Evolutionary conservation across 306 rosid species (phyloP).

Genomic region (Lupinus albus): DNA sequence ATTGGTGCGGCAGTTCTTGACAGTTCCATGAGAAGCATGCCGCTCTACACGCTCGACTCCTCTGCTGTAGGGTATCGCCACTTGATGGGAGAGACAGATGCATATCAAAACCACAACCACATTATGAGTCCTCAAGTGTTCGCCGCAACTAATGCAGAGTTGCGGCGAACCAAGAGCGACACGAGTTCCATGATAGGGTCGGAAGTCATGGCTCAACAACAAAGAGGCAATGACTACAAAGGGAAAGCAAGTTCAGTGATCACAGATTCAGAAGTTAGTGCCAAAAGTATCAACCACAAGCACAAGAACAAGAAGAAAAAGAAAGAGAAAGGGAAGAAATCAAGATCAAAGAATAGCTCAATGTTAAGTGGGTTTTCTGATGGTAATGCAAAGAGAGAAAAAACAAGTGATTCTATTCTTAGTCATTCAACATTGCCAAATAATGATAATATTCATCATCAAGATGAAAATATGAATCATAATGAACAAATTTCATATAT

Average conservation of each 20-base stretch:
- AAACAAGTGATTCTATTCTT: slow-evolving; percentile 24
- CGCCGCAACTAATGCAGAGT: slow-evolving; percentile 34
- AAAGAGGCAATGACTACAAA: slow-evolving; percentile 8
- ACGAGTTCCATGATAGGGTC: slow-evolving; percentile 63
- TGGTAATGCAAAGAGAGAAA: background rate
- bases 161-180: slow-evolving; percentile 77
- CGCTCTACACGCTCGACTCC: slow-evolving; percentile 61
- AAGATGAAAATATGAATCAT: background rate
- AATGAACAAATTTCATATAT: slow-evolving; percentile 29
- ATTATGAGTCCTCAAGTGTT: slow-evolving; percentile 28
- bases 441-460: background rate
- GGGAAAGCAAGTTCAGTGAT: slow-evolving; percentile 46
- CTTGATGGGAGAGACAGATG: slow-evolving; percentile 78
- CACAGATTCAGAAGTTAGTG: slow-evolving; percentile 44
- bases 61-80: slow-evolving; percentile 80
- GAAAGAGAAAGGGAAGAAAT: background rate
- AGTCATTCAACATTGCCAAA: slow-evolving; percentile 39
- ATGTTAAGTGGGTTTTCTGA: slow-evolving; percentile 35
- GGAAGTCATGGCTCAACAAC: slow-evolving; percentile 44
- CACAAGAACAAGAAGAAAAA: background rate
- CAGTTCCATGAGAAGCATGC: slow-evolving; percentile 93
- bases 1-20: slow-evolving; percentile 76
- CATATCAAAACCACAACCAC: slow-evolving; percentile 42
- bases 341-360: slow-evolving; percentile 45
- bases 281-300: background rate